These are phyloP conservation scores for Pythium chondricola DNA, from an alignment of 352 stramenopile species.

Conservation along the genomic window DNA sequence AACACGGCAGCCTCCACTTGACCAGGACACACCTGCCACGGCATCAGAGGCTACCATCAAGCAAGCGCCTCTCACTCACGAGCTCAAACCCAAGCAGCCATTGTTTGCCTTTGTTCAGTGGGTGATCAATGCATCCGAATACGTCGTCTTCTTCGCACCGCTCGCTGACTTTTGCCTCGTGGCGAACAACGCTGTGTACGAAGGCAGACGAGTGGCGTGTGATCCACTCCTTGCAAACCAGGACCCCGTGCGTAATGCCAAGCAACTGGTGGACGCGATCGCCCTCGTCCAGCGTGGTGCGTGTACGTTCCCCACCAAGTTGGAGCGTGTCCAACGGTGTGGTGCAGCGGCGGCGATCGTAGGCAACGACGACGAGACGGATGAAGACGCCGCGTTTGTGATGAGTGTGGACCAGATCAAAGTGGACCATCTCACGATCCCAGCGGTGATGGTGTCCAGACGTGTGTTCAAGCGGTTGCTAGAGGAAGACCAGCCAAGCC, in stretches of 20 bases:
- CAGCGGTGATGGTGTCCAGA: slow-evolving; percentile 60
- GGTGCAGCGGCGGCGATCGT: slow-evolving; percentile 57
- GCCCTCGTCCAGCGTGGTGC: slow-evolving; percentile 49
- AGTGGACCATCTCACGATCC: slow-evolving; percentile 60
- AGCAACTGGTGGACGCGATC: slow-evolving; percentile 28
- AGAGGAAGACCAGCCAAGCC: slow-evolving; percentile 10
- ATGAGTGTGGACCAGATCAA: slow-evolving; percentile 70
- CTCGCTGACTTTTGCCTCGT: slow-evolving; percentile 56
- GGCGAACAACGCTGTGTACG: slow-evolving; percentile 32
- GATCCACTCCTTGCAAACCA: slow-evolving; percentile 43
- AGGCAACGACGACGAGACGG: slow-evolving; percentile 48
- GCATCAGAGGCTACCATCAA: not conserved
- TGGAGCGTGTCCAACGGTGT: slow-evolving; percentile 50
- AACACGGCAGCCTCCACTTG: not conserved
- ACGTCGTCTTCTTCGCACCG: slow-evolving; percentile 47
- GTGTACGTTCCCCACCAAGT: slow-evolving; percentile 65
- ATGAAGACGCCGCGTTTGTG: slow-evolving; percentile 52
- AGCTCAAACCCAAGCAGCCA: slow-evolving; percentile 15
- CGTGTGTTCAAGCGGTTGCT: slow-evolving; percentile 32
- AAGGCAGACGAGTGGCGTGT: slow-evolving; percentile 33
- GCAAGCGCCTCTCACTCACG: too few species aligned
- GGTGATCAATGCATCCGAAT: slow-evolving; percentile 33
- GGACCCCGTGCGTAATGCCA: slow-evolving; percentile 28
- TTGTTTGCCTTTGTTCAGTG: slow-evolving; percentile 72
- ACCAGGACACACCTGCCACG: not conserved